phyloP scores from a whole-genome alignment of 1,284 basidiomycete genomes.

The Cryptococcus sp. region DNA sequence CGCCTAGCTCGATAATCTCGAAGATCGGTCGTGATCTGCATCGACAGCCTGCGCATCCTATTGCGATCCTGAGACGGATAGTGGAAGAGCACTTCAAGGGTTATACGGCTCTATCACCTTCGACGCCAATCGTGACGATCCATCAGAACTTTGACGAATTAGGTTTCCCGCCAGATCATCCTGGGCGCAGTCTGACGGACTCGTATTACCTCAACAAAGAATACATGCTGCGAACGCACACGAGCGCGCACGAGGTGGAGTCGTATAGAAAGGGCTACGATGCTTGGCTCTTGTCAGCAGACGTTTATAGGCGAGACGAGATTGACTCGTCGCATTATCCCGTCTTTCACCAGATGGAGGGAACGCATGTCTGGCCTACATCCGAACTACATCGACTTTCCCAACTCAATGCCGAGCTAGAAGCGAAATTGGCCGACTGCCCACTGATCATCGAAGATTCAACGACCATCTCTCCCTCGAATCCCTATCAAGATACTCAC shows the following conservation, averaged over 20 bases:
- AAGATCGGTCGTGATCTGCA: conserved; percentile 75
- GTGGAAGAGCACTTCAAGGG: conserved; percentile 80
- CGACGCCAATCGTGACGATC: conserved; percentile 85
- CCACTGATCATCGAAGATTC: conserved; percentile 85
- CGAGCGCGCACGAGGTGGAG: conserved; percentile 95
- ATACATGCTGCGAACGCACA: conserved; percentile 94
- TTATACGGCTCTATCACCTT: conserved; percentile 61
- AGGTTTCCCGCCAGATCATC: conserved; percentile 90
- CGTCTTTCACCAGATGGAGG: conserved; percentile 99
- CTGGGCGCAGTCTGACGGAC: conserved; percentile 84
- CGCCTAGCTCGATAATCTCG: conserved; percentile 78
- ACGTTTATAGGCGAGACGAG: conserved; percentile 97
- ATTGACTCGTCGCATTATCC: conserved; percentile 97
- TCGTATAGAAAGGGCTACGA: conserved; percentile 75
- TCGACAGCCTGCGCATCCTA: conserved; percentile 74
- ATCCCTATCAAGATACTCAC: conserved; percentile 79
- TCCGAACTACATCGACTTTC: conserved; percentile 54
- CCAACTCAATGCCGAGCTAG: conserved; percentile 62
- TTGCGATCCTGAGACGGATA: conserved; percentile 78
- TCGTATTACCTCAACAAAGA: conserved; percentile 93
- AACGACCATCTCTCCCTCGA: conserved; percentile 69
- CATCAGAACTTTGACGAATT: conserved; percentile 96
- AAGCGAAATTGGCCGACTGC: conserved; percentile 63
- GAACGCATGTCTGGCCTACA: conserved; percentile 72
- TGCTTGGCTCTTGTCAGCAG: conserved; percentile 91